These are phyloP conservation scores for Backusella sp. DNA, from an alignment of 192 early-diverging fungal species.

Conservation along the genomic window DNA sequence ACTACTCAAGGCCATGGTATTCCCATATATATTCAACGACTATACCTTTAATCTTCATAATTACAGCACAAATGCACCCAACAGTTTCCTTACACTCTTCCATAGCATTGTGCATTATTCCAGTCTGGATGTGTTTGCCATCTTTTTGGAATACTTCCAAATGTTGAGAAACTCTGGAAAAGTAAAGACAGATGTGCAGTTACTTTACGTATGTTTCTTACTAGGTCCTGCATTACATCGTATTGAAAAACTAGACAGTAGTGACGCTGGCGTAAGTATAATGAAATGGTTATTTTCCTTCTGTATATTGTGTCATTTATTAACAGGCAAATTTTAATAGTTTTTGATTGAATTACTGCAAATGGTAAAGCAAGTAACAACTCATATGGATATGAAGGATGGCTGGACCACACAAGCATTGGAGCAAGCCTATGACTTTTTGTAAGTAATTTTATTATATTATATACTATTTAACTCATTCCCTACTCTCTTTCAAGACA, in stretches of 20 bases:
- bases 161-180: conserved; percentile 36
- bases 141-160: conserved; percentile 48
- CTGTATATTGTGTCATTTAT: background rate
- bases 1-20: conserved; percentile 43
- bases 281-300: background rate
- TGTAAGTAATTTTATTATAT: conserved; percentile 38
- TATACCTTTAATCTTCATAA: conserved; percentile 65
- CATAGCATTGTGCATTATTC: conserved; percentile 76
- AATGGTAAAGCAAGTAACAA: conserved; percentile 43
- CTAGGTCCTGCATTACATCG: conserved; percentile 72
- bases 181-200: conserved; percentile 65
- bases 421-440: conserved; percentile 51
- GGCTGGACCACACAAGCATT: conserved; percentile 41
- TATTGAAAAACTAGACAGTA: conserved; percentile 55
- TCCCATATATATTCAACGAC: conserved; percentile 54
- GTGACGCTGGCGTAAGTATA: conserved; percentile 37
- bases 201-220: conserved; percentile 69
- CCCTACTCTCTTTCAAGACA: conserved; percentile 31
- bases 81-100: conserved; percentile 69
- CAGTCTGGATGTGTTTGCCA: conserved; percentile 57
- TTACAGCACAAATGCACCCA: conserved; percentile 63
- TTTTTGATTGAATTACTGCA: conserved; percentile 47
- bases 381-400: conserved; percentile 40
- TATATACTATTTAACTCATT: background rate
- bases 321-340: conserved; percentile 15